Base-by-base conservation (phyloP, 1,139 yeast species). In the Candida buenavistaensis region DNA sequence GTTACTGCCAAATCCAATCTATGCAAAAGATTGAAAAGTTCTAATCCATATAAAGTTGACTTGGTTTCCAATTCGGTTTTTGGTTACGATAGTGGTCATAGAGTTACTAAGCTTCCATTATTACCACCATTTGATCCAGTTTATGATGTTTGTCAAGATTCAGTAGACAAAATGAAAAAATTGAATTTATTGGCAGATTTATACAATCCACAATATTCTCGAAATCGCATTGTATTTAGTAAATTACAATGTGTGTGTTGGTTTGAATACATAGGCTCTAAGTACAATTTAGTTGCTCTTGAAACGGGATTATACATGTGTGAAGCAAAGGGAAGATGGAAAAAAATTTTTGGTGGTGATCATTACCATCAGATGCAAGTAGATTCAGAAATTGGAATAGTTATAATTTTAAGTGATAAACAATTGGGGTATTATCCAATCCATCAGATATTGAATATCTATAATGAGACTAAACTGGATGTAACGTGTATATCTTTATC, bases 61-160 rank as follows among this genome's bases (percentile, higher is more conserved):
- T 66, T 77, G 9, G 54, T 87, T 8, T 68, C 85, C 6, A 82
- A 80, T 45, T 67, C 75, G 20, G 73, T 73, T 36, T 86, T 86
- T 59, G 83, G 80, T 1, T 85, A 83, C 53, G 85, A 80, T 14
- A 70, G 66, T 5, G 58, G 67, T 7, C 73, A 68, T 33, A 66
- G 72, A n/a, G 75, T 85, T 0, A 53, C 56, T 3, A 79, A 77
- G 44, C 54, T 84, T 28, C 89, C 85, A 3, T 64, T 81, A 2
- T 73, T 79, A 37, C 72, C 82, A 0, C 71, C 76, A n/a, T 72
- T 75, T 12, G 86, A 87, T 21, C 84, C 82, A 1, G 55, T 85
- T 14, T 81, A 80, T 42, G 55, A 68, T 16, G 30, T 39, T 9
- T 30, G 45, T 24, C 26, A 30, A 23, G 61, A 57, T 21, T 55